phyloP scores from a whole-genome alignment of 139 green algal species.

The Chlorella sp. region DNA sequence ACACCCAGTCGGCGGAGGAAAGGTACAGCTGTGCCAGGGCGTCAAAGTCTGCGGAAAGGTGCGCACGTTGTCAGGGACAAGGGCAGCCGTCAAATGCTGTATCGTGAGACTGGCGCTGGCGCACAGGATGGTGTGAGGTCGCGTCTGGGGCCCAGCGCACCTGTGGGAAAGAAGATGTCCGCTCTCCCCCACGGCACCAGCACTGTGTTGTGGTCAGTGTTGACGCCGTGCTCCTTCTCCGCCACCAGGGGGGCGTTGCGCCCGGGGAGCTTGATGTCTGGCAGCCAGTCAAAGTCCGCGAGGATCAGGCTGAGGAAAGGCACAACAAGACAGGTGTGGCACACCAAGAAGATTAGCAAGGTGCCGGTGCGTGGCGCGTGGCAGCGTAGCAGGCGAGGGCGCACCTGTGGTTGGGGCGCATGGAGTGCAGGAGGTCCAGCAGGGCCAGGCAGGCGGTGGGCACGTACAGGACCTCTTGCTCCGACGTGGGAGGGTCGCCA shows the following conservation, averaged over 20 bases:
- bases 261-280: slow-evolving; percentile 64
- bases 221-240: slow-evolving; percentile 48
- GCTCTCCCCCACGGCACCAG: slow-evolving; percentile 46
- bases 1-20: slow-evolving; percentile 22
- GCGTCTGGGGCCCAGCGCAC: too few species aligned
- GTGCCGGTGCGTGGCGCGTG: too few species aligned
- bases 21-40: slow-evolving; percentile 54
- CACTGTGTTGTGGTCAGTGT: slow-evolving; percentile 43
- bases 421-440: slow-evolving; percentile 58
- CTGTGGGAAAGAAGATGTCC: slow-evolving; percentile 91
- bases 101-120: too few species aligned
- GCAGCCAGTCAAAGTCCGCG: slow-evolving; percentile 80
- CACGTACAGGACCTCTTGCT: slow-evolving; percentile 53
- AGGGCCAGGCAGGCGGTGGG: slow-evolving; percentile 61
- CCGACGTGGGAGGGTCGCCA: too few species aligned
- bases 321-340: too few species aligned
- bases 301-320: slow-evolving; percentile 61
- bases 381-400: too few species aligned
- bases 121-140: too few species aligned
- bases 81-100: too few species aligned
- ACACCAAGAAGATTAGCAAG: too few species aligned
- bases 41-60: slow-evolving; percentile 70
- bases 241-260: slow-evolving; percentile 75
- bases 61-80: too few species aligned
- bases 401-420: slow-evolving; percentile 54